These are phyloP conservation scores for Colletotrichum sp. DNA, from an alignment of 2,329 filamentous ascomycete species.

Conservation along the genomic window DNA sequence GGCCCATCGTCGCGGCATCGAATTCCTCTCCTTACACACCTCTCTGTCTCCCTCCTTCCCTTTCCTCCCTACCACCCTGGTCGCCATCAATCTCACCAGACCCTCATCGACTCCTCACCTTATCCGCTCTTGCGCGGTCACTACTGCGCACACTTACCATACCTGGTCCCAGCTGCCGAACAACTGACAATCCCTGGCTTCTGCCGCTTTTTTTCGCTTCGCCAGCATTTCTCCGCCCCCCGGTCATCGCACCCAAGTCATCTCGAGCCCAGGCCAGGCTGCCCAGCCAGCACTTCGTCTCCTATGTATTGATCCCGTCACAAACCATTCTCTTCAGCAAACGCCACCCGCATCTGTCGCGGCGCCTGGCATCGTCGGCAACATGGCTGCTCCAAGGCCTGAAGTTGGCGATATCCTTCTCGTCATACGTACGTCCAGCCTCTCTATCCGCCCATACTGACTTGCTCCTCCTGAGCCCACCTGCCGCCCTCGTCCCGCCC, in stretches of 20 bases:
- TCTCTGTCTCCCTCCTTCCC: neutral
- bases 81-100: conserved; percentile 16
- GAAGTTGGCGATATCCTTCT: conserved; percentile 71
- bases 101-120: conserved; percentile 12
- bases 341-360: conserved; percentile 22
- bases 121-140: neutral
- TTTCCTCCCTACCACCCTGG: neutral
- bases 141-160: conserved; percentile 5
- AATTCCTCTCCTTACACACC: neutral
- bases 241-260: conserved; percentile 13
- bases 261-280: conserved; percentile 16
- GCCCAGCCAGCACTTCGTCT: conserved; percentile 16
- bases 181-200: conserved; percentile 16
- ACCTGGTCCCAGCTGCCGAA: conserved; percentile 16
- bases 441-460: neutral
- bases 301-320: conserved; percentile 23
- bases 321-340: conserved; percentile 17
- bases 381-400: conserved; percentile 57
- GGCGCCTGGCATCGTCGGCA: conserved; percentile 22
- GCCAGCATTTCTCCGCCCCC: conserved; percentile 5
- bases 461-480: neutral
- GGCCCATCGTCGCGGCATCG: neutral
- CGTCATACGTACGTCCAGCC: conserved; percentile 69
- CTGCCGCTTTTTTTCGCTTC: conserved; percentile 15
- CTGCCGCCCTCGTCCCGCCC: neutral